Evolutionary conservation across 2,329 filamentous ascomycete genomes (phyloP), one percentile per base, ranked within the genome.

Genomic region (Diplodia mutila): DNA sequence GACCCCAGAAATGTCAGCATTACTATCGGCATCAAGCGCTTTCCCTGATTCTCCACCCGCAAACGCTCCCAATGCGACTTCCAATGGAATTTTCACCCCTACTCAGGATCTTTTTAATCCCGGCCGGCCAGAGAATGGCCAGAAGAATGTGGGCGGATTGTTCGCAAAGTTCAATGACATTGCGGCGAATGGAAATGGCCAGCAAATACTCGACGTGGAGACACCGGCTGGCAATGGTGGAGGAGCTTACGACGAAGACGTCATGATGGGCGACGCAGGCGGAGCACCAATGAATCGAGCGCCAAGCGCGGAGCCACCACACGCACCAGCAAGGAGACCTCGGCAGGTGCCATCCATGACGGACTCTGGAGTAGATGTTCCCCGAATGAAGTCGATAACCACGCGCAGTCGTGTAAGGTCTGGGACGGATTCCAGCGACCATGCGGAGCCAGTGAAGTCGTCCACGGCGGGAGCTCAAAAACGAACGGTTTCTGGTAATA

Each of bases 401-500:
- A 76, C 80, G 23, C 75, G 82, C 68, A 75, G 71, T 34, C 78
- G 79, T 67, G 72, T 73, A 29, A 80, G 80, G 61, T 76, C 79
- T 23, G 77, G 75, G 32, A 79, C 81, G 16, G 80, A 82, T 61
- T 75, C 73, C 18, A 73, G 71, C 9, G 79, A 82, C 52, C 74
- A 77, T 27, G 74, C 75, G 63, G 75, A 80, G 75, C 77, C 46
- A 75, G 75, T 59, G 73, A 79, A 69, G 77, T 78, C 39, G 11
- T 21, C 53, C 27, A 55, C 32, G 23, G 39, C 25, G 9, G 65
- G 42, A 16, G 91, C 94, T 69, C 88, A 93, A 77, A 98, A 97
- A 81, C 89, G 94, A 72, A 97, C 93, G 1, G 87, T 97, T n/a
- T 97, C 94, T 49, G 94, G 94, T 4, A 92, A 97, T 72, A 81